Evolutionary conservation across 352 stramenopile species (phyloP), one percentile per base, ranked within the genome.

Genomic region (Globisporangium alternatum): DNA sequence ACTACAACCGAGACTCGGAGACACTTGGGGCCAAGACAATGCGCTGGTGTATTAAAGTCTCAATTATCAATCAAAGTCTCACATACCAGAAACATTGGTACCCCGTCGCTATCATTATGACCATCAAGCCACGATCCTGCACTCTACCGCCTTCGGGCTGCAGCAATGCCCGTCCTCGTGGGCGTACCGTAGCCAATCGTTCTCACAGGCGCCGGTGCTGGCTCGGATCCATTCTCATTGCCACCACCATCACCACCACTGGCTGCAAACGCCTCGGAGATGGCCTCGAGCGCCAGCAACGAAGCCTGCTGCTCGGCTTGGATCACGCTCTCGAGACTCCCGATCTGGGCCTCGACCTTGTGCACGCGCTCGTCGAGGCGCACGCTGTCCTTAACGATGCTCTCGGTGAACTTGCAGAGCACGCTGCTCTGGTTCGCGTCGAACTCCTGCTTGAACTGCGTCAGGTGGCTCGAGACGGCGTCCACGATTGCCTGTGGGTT

Each of bases 291-390:
- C 12, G 82, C 82, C 28, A 88, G 63, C 25, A 91, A 68, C 21
- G 80, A 89, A 3, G 82, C 78, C 69, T 91, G 80, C 56, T 91
- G 82, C 62, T 91, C 82, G 3, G 78, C 76, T 56, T 91, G 78
- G 51, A 91, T 83, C 31, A 91, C 75, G 0, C 64, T 61, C 35
- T 89, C 82, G 2, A 91, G 64, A 15, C 65, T 72, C 0, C 43
- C 69, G n/a, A 91, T 69, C 63, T 91, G 79, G 41, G 57, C 22
- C 55, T 91, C 82, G 8, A 89, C 62, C 17, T 77, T 66, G n/a
- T 65, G 44, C 58, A 91, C 76, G 28, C 82, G 80, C 21, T 85
- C 68, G 53, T 86, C 77, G 19, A 91, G 53, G n/a, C 73, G 74
- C 9, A 69, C 63, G 2, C 75, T 71, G 62, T 91, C 82, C 1